phyloP scores from a whole-genome alignment of 352 stramenopile species.

The Phytophthora syringae region DNA sequence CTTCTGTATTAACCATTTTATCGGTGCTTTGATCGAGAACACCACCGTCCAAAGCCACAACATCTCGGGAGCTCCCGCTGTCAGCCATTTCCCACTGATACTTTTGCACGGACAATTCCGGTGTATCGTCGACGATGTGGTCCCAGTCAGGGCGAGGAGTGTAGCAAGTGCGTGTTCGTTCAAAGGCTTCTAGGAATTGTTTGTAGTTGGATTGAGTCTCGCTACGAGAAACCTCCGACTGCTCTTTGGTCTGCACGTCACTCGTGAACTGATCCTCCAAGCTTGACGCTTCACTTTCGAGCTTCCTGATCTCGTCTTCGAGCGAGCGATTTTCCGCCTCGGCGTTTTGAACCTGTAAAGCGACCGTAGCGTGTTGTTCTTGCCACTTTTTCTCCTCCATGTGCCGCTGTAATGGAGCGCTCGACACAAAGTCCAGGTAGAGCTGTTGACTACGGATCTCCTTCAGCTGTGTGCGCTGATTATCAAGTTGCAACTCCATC shows the following conservation, averaged over 20 bases:
- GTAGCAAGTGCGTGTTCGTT: constrained; percentile 57
- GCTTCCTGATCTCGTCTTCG: constrained; percentile 46
- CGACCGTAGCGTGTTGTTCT: constrained; percentile 51
- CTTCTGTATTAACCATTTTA: neutral
- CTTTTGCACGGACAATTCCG: constrained; percentile 65
- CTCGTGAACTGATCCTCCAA: constrained; percentile 49
- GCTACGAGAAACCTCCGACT: constrained; percentile 20
- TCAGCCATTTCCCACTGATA: constrained; percentile 59
- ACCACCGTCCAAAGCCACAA: neutral
- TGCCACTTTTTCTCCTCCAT: constrained; percentile 68
- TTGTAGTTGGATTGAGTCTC: constrained; percentile 40
- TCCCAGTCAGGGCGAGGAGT: constrained; percentile 75
- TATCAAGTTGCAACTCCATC: constrained; percentile 47
- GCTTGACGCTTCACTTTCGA: constrained; percentile 39
- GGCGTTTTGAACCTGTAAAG: constrained; percentile 33
- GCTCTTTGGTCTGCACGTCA: constrained; percentile 37
- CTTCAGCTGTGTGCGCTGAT: constrained; percentile 41
- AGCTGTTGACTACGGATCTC: constrained; percentile 58
- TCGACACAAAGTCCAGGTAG: constrained; percentile 68
- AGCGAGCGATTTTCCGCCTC: constrained; percentile 50
- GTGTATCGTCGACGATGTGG: constrained; percentile 59
- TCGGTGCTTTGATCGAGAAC: constrained; percentile 6
- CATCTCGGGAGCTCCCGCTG: constrained; percentile 1
- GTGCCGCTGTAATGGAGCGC: constrained; percentile 58
- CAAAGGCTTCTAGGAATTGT: constrained; percentile 27